Conservation (phyloP, 1,284 basidiomycete genomes). For the Leccinum pachyderme region DNA sequence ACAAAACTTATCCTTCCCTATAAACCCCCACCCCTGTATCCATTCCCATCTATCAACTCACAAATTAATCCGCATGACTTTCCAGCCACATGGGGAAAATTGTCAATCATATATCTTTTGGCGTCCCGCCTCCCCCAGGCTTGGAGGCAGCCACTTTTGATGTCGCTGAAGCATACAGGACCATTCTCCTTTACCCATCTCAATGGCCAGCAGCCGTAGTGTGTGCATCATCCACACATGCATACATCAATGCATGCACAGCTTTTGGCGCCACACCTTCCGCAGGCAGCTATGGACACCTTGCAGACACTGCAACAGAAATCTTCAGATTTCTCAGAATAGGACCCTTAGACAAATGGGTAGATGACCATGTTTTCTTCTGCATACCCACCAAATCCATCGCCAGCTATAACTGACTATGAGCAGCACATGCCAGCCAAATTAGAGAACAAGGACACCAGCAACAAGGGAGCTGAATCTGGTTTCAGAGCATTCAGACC, state of each 20-base stretch:
- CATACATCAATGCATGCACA: conserved; percentile 30
- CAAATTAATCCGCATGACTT: no score
- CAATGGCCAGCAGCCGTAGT: conserved; percentile 1
- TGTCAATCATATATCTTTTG: conserved; percentile 4
- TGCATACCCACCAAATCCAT: not conserved
- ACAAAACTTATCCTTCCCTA: conserved; percentile 4
- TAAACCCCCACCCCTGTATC: not conserved
- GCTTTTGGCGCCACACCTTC: no score
- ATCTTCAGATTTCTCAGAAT: no score
- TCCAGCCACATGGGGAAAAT: no score
- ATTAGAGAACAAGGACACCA: no score
- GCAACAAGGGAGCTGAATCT: not conserved
- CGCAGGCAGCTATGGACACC: conserved; percentile 34
- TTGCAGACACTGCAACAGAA: conserved; percentile 36
- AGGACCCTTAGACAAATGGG: no score
- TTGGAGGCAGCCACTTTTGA: not conserved
- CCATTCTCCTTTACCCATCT: not conserved
- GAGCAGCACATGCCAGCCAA: no score
- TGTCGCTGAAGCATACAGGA: not conserved
- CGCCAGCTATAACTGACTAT: not conserved
- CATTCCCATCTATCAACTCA: no score
- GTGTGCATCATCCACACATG: conserved; percentile 3
- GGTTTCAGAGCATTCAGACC: not conserved
- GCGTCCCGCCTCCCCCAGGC: not conserved
- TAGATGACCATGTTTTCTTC: no score